Percentiles rank a stretch among this genome's conserved stretches.
Evolutionary conservation across 1,139 yeast species (phyloP).

Genomic region (Pneumocystis carinii): DNA sequence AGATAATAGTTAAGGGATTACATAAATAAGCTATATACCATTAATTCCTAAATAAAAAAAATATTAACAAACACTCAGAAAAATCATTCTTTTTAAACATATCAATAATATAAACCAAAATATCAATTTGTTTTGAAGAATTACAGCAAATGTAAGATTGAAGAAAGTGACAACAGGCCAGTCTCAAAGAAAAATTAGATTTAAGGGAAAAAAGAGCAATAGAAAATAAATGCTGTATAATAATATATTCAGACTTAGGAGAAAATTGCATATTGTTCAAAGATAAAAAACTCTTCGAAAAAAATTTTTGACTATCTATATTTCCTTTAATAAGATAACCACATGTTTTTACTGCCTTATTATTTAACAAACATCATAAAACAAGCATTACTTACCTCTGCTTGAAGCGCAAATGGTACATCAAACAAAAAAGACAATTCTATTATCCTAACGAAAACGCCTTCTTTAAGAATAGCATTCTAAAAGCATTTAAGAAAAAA

Average conservation of each 20-base stretch:
- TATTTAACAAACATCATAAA: not conserved
- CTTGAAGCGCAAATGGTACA: conserved; percentile 49
- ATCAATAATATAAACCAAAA: conserved; percentile 49
- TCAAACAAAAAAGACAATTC: conserved; percentile 48
- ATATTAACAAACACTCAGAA: not conserved
- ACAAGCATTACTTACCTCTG: conserved; percentile 25
- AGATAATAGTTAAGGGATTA: conserved; percentile 28
- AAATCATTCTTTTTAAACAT: conserved; percentile 23
- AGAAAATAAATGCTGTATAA: conserved; percentile 3
- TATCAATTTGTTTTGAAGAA: conserved; percentile 40
- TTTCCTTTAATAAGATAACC: not conserved
- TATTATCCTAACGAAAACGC: conserved; percentile 49
- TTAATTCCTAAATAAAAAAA: not conserved
- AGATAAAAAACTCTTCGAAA: conserved; percentile 3
- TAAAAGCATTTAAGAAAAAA: not conserved
- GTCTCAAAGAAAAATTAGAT: conserved; percentile 5
- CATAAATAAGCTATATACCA: conserved; percentile 38
- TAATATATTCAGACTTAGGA: not conserved
- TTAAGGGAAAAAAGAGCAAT: conserved; percentile 6
- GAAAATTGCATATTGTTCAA: not conserved
- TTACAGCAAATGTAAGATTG: conserved; percentile 44
- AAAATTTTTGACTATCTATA: conserved; percentile 1
- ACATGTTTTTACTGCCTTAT: not conserved
- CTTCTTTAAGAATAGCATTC: conserved; percentile 41
- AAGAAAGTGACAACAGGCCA: conserved; percentile 7